Evolutionary conservation across 2,329 filamentous ascomycete genomes (phyloP).

Genomic region (Coccinonectria pachysandricola): DNA sequence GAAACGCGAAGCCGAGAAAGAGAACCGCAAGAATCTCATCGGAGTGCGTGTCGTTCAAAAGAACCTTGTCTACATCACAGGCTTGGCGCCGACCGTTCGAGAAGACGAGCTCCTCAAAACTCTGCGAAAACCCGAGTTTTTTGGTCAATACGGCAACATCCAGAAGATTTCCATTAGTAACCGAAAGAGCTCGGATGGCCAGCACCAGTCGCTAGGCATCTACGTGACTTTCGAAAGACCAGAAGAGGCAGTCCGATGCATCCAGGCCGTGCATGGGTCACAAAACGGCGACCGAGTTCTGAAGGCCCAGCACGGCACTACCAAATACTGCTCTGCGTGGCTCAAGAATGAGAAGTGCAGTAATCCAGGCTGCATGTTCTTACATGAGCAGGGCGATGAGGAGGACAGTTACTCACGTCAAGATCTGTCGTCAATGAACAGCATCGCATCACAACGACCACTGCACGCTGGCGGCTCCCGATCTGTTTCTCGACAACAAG

Average conservation of each 20-base stretch:
- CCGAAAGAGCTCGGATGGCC: conserved; percentile 63
- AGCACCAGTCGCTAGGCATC: conserved; percentile 85
- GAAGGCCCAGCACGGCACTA: conserved; percentile 74
- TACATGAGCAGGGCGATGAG: conserved; percentile 96
- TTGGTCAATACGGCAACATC: conserved; percentile 96
- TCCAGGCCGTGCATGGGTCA: conserved; percentile 84
- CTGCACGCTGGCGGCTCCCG: conserved; percentile 45
- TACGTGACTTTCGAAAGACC: conserved; percentile 97
- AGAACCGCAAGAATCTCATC: conserved; percentile 90
- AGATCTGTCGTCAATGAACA: conserved; percentile 90
- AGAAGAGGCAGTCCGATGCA: conserved; percentile 81
- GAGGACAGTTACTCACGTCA: conserved; percentile 94
- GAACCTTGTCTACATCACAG: conserved; percentile 96
- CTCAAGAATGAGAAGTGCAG: conserved; percentile 88
- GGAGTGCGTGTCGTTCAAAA: conserved; percentile 95
- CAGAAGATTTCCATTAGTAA: conserved; percentile 99
- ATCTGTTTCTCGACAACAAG: conserved; percentile 42
- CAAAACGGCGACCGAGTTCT: conserved; percentile 80
- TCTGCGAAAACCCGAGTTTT: conserved; percentile 82
- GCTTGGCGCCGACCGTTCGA: conserved; percentile 79
- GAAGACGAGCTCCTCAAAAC: conserved; percentile 91
- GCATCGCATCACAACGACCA: conserved; percentile 67
- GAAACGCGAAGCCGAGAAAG: conserved; percentile 90
- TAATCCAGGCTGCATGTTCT: conserved; percentile 94
- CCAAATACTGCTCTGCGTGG: conserved; percentile 97